Base-by-base conservation (phyloP, 768 basidiomycete genomes). In the Thelephora ganbajun region DNA sequence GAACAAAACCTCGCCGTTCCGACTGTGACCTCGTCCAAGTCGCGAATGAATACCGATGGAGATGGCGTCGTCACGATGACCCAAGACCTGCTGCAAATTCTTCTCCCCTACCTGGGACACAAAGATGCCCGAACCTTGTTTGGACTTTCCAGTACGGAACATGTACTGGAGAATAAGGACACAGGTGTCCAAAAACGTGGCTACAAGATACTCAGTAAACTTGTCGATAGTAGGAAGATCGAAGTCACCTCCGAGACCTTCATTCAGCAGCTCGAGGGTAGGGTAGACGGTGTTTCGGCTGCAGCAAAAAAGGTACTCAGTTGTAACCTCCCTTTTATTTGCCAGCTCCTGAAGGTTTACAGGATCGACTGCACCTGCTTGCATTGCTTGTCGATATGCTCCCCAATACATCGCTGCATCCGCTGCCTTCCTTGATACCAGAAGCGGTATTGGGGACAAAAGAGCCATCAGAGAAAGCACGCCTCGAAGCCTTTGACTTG, bases 361-460 rank as follows among this genome's bases (percentile, higher is more conserved):
- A 88, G 81, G 96, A 98, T 61, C 84, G 96, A 6, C 79, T 92
- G 53, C 72, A 71, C 45, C 69, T 98, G 0, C 70, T 97, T 42
- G 62, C 80, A 2, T 67, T 73, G 0, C 71, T 98, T 37, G 69
- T 97, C 26, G 71, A 76, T 7, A 62, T 64, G 19, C 72, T 98
- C 30, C 80, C 88, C 0, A 62, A 80, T 1, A 74, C 77, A 5
- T 72, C 79, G 16, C 65, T 98, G 54, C 86, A 96, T 54, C 65
- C 94, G 44, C 80, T 99, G 44, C 86, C 91, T 1, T 80, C 83
- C 1, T 68, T 98, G 19, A 83, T 98, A 42, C 90, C 94, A 2
- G 96, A 99, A 66, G 88, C 86, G 12, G 86, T 98, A 7, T 67
- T 99, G 22, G 91, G 88, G 1, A 97, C 93, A 11, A 99, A 99